Percentiles rank a stretch among this genome's conserved stretches.
phyloP scores from a whole-genome alignment of 345 rosid species.

The Melaleuca quinquenervia region DNA sequence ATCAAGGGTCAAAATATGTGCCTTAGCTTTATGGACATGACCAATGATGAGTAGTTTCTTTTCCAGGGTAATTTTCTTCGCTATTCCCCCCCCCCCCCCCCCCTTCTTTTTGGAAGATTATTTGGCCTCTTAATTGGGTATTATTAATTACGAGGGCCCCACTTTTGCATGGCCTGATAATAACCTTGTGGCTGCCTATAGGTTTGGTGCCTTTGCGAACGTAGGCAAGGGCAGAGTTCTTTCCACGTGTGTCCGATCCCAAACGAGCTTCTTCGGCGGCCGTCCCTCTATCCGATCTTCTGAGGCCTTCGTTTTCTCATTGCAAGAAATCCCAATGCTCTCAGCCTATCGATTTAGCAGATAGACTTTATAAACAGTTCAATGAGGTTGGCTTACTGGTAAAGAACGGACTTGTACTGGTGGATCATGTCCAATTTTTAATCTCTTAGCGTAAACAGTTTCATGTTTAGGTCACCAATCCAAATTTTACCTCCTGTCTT shows the following conservation, averaged over 20 bases:
- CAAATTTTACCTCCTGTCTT: neutral
- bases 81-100: too few relatives aligned
- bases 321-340: neutral
- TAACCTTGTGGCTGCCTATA: neutral
- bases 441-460: neutral
- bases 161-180: neutral
- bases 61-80: too few relatives aligned
- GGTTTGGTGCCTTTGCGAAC: neutral
- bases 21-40: neutral
- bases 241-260: neutral
- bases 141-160: neutral
- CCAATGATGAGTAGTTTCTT: neutral
- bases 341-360: neutral
- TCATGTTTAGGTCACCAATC: neutral
- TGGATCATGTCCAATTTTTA: neutral
- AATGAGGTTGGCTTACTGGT: neutral
- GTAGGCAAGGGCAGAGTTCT: neutral
- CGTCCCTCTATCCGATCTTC: neutral
- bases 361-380: neutral
- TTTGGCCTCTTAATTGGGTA: neutral
- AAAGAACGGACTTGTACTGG: neutral
- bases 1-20: neutral
- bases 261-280: neutral
- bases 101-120: neutral
- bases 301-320: neutral